Conservation (phyloP, 805 yeast genomes). For the Huiozyma sinensis region DNA sequence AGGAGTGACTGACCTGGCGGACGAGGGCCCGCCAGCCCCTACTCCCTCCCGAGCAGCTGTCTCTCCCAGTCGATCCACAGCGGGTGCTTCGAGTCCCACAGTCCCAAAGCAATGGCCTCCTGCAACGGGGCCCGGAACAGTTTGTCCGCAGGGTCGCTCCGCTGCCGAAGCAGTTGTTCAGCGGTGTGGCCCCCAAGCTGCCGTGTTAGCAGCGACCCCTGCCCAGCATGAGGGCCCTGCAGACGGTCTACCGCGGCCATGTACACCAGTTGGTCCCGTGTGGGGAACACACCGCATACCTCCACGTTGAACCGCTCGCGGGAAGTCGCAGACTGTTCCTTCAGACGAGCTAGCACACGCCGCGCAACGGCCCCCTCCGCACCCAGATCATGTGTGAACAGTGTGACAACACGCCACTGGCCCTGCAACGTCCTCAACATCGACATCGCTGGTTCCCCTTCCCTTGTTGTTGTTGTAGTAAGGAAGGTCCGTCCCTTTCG, state of each 20-base stretch:
- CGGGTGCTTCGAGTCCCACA: slow-evolving; percentile 17
- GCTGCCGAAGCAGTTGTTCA: slow-evolving; percentile 15
- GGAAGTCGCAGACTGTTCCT: slow-evolving; percentile 4
- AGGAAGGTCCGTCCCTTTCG: background rate
- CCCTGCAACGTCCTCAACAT: slow-evolving; percentile 37
- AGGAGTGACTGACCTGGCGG: slow-evolving; percentile 6
- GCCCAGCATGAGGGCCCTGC: slow-evolving; percentile 6
- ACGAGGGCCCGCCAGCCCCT: too few relatives aligned
- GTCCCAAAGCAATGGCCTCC: slow-evolving; percentile 11
- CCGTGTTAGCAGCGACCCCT: slow-evolving; percentile 12
- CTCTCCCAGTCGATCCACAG: slow-evolving; percentile 31
- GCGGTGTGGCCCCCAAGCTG: slow-evolving; percentile 8
- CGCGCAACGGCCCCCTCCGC: slow-evolving; percentile 10
- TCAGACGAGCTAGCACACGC: slow-evolving; percentile 1
- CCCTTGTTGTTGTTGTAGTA: background rate
- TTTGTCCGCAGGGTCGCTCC: slow-evolving; percentile 8
- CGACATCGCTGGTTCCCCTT: slow-evolving; percentile 28
- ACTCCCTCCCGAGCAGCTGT: slow-evolving; percentile 18
- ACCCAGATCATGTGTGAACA: slow-evolving; percentile 28
- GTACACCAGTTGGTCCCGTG: slow-evolving; percentile 22
- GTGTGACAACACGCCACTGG: slow-evolving; percentile 36
- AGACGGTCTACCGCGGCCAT: slow-evolving; percentile 11
- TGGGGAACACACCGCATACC: slow-evolving; percentile 19
- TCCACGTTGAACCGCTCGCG: slow-evolving; percentile 14
- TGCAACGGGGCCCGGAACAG: slow-evolving; percentile 16